phyloP scores from a whole-genome alignment of 768 basidiomycete genomes.

The Suillus discolor region DNA sequence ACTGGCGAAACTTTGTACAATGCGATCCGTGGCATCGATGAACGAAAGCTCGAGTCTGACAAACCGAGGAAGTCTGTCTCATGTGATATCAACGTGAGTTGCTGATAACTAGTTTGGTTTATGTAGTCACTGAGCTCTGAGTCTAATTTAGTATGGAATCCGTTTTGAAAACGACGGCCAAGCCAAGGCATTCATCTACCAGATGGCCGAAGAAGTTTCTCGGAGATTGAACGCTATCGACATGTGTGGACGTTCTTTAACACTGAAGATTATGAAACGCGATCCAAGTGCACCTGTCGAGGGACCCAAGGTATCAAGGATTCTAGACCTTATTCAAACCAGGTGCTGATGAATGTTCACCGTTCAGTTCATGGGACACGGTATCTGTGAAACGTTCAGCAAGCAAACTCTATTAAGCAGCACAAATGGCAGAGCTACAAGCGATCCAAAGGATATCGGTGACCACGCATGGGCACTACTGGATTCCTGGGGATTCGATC shows the following conservation, averaged over 20 bases:
- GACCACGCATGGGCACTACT: constrained; percentile 78
- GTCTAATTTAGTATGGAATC: constrained; percentile 78
- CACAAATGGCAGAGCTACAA: constrained; percentile 68
- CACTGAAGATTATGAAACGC: constrained; percentile 88
- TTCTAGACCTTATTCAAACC: not conserved
- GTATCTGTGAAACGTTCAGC: constrained; percentile 79
- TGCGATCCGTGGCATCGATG: constrained; percentile 82
- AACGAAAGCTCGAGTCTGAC: constrained; percentile 76
- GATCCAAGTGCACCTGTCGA: constrained; percentile 87
- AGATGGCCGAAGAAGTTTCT: constrained; percentile 79
- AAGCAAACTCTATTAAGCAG: constrained; percentile 66
- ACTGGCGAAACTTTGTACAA: constrained; percentile 88
- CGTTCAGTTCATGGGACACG: constrained; percentile 87
- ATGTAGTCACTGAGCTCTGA: constrained; percentile 11
- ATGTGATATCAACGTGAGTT: constrained; percentile 89
- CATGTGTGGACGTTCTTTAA: constrained; percentile 74
- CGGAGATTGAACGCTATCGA: constrained; percentile 67
- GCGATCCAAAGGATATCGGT: constrained; percentile 70
- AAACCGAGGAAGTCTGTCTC: constrained; percentile 90
- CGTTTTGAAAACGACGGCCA: constrained; percentile 85
- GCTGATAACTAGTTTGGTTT: not conserved
- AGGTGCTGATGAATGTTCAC: constrained; percentile 6
- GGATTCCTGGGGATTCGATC: constrained; percentile 72
- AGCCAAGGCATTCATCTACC: constrained; percentile 75
- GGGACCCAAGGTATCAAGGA: constrained; percentile 72